These are phyloP conservation scores for Candida sonorensis DNA, from an alignment of 805 yeast species.

Conservation along the genomic window DNA sequence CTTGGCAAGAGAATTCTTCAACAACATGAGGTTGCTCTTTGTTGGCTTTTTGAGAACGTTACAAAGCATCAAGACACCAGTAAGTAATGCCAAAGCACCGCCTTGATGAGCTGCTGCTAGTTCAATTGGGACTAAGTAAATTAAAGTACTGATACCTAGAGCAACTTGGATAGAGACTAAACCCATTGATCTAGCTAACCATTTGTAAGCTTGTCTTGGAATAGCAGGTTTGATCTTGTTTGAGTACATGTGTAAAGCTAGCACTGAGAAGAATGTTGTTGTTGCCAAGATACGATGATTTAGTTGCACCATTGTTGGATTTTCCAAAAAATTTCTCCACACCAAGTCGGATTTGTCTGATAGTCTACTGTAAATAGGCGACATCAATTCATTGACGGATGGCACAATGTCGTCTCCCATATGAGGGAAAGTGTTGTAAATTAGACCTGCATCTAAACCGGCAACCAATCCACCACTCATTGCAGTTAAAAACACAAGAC, in stretches of 20 bases:
- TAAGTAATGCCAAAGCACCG: slow-evolving; percentile 85
- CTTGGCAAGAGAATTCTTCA: slow-evolving; percentile 22
- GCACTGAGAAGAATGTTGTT: slow-evolving; percentile 65
- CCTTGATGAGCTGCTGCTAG: slow-evolving; percentile 96
- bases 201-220: slow-evolving; percentile 50
- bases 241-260: slow-evolving; percentile 67
- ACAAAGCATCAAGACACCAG: slow-evolving; percentile 62
- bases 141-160: slow-evolving; percentile 78
- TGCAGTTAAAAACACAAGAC: slow-evolving; percentile 78
- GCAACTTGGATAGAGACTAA: slow-evolving; percentile 76
- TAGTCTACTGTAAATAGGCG: slow-evolving; percentile 61
- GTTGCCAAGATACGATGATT: slow-evolving; percentile 83
- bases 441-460: slow-evolving; percentile 94
- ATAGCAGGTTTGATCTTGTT: slow-evolving; percentile 44
- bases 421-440: slow-evolving; percentile 92
- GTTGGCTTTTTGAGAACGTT: slow-evolving; percentile 54
- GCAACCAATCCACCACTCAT: slow-evolving; percentile 99
- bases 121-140: slow-evolving; percentile 87
- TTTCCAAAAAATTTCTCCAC: slow-evolving; percentile 92
- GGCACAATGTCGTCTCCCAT: slow-evolving; percentile 90
- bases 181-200: slow-evolving; percentile 71
- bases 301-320: slow-evolving; percentile 93
- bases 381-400: slow-evolving; percentile 67
- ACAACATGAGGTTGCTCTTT: slow-evolving; percentile 22
- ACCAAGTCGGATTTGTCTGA: slow-evolving; percentile 64